A percentile compares a stretch with the other conserved stretches of the same genome.
Conservation (phyloP, 306 rosid genomes). For the Lathyrus oleraceus region DNA sequence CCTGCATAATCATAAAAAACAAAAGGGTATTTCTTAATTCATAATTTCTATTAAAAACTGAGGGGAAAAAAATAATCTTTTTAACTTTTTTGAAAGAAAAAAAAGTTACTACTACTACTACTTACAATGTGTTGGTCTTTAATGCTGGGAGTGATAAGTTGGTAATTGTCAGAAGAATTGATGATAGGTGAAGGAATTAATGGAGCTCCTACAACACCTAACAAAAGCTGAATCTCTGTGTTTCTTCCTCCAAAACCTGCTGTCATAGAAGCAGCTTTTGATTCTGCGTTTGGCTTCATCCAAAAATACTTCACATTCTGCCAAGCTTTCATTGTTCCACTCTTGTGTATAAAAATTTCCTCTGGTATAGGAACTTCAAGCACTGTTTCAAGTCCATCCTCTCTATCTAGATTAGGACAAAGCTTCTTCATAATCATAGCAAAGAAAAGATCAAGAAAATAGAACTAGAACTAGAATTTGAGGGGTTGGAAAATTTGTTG, state of each 20-base stretch:
- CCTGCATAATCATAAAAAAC: constrained; percentile 43
- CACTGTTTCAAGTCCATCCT: constrained; percentile 89
- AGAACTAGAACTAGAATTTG: neutral
- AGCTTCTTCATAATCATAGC: constrained; percentile 89
- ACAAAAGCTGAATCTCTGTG: constrained; percentile 79
- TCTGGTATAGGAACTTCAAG: constrained; percentile 98
- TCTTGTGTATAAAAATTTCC: constrained; percentile 61
- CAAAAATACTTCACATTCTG: constrained; percentile 67
- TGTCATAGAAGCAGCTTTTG: constrained; percentile 43
- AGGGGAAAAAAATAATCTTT: neutral
- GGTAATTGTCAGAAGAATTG: constrained; percentile 37
- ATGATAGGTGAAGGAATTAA: constrained; percentile 69
- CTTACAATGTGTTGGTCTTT: constrained; percentile 73
- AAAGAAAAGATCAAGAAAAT: neutral
- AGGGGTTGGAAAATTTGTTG: neutral
- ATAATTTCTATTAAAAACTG: neutral
- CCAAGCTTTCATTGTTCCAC: constrained; percentile 59
- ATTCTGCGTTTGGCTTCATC: constrained; percentile 59
- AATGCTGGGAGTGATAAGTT: constrained; percentile 57
- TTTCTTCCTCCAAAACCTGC: constrained; percentile 59
- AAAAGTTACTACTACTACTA: too few species aligned
- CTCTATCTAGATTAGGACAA: constrained; percentile 83
- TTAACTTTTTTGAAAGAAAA: too few species aligned
- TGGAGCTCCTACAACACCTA: constrained; percentile 92
- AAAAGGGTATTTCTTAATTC: neutral